Evolutionary conservation across 1,284 basidiomycete genomes (phyloP), one percentile per base, ranked within the genome.

Genomic region (Mycosarcoma maydis): DNA sequence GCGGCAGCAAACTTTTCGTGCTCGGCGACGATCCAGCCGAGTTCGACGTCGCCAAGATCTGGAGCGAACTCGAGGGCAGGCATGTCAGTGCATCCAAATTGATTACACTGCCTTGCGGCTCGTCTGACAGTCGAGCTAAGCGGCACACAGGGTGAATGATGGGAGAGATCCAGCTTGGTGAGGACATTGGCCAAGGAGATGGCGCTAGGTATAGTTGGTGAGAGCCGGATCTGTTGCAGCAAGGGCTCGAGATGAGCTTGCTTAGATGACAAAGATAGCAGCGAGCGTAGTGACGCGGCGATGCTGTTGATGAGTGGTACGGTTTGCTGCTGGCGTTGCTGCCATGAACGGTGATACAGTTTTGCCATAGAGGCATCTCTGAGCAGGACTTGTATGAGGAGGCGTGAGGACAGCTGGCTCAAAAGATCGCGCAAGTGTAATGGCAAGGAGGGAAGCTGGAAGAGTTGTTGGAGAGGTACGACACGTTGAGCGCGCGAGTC

Each of bases 301-400:
- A 64, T 53, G 30, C 54, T 57, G 37, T 17, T 33, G 33, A 64
- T 41, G 4, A 57, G 27, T 5, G 61, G 49, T 5, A 23, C 44
- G 13, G 39, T 27, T 2, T 57, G 45, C 5, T 16, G 19, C 20
- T 57, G 54, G 13, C 61, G 54, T 7, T 48, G 36, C 23, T 57
- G 61, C 61, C 61, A 64, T 1, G 36, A 44, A 10, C 42, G 44
- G 29, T 57, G 44, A 24, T 53, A 64, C 17, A 64, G 45, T 32
- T 44, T 27, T 13, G 61, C 54, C 6, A 49, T 44, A 3, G 41
- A n/a, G 4, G 50, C 6, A 11, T 44, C 38, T 4, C 30, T 22
- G 14, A 57, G 61, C 24, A 64, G 14, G 2, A 23, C 22, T 16
- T 57, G 40, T 17, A 56, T 17, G n/a, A 64, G 27, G 9, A 57